Base-by-base conservation (phyloP, 768 basidiomycete species). In the Mycena polygramma region DNA sequence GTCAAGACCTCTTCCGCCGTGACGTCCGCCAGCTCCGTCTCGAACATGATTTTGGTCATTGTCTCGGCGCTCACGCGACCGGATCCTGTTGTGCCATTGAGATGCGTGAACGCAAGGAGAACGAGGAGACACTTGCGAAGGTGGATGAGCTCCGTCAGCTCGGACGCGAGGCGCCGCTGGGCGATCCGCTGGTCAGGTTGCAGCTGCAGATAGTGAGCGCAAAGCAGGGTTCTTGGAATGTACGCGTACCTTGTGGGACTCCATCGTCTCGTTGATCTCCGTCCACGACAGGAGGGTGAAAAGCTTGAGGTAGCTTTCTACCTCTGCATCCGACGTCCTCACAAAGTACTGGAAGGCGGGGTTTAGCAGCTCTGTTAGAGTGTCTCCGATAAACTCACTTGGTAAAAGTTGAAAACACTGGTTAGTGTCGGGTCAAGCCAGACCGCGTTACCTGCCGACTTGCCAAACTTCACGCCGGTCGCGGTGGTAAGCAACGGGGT, bases 401-500 rank as follows among this genome's bases (percentile, higher is more conserved):
- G 98, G 76, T 98, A 99, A 76, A 99, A 96, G 72, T 98, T 97
- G 74, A 94, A 94, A 22, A 93, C 87, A 72, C 93, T 94, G 4
- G 97, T 99, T 76, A 94, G 79, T 15, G 81, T 76, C 35, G 88
- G 82, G 77, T 98, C 91, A 45, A 99, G 83, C 94, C 97, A 98
- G 1, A 99, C 82, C 2, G 97, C 97, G 75, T 98, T 99, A 4
- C 97, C 97, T 0, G 94, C 93, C 74, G 94, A 96, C 85, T 99
- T 99, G 9, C 97, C 98, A 79, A 99, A 97, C 83, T 99, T 99
- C 77, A 94, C 93, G 0, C 98, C 98, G 1, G 87, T 87, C 1
- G 94, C 86, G 0, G 95, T 97, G 14, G 96, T 97, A 48, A 99
- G 85, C 30, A 99, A 83, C n/a, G 97, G 97, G 3, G 97, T 96